Base-by-base conservation (phyloP, 2,329 filamentous ascomycete genomes). In the Pestalotiopsis sp. region DNA sequence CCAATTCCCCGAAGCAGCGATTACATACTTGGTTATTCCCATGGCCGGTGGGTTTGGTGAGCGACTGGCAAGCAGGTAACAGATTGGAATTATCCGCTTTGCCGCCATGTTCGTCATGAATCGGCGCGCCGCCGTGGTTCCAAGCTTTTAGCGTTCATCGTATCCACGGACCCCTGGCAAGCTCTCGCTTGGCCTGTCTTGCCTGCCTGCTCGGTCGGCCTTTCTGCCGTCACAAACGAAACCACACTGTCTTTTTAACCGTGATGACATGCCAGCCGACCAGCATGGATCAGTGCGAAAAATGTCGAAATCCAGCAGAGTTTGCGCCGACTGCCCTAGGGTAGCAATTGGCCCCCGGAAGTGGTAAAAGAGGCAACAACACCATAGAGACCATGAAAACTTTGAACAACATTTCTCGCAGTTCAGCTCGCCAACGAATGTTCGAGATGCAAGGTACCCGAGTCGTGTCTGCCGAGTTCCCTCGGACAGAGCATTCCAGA, bases 121-220 rank as follows among this genome's bases (percentile, higher is more conserved):
- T 38, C 58, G 58, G 26, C 26, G 30, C 58, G 35, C 58, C 58
- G 58, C 13, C 26, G 58, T 20, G 26, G 26, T 40, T 61, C 58
- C 58, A 61, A 61, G 58, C 24, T 61, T 61, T 58, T 61, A 20
- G 58, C 58, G 35, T 35, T 35, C 58, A 61, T 61, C 58, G 58
- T 61, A 61, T 61, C 58, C 58, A 58, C 22, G 56, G 26, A 58
- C 22, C 56, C 56, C 56, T 26, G 26, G 56, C 56, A 24, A 17
- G 10, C 30, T n/a, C 13, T 11, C 13, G 13, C 58, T 35, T 39
- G n/a, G 58, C n/a, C 35, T 17, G 58, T 30, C 35, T 39, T 35
- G 26, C 30, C 30, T 35, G 30, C 30, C 30, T 35, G 30, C 30
- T 35, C 30, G 30, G 30, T 35, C 30, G 30, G 30, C 30, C 30